These are phyloP conservation scores for Amorphotheca resinae DNA, from an alignment of 495 filamentous ascomycete genomes.

Conservation along the genomic window DNA sequence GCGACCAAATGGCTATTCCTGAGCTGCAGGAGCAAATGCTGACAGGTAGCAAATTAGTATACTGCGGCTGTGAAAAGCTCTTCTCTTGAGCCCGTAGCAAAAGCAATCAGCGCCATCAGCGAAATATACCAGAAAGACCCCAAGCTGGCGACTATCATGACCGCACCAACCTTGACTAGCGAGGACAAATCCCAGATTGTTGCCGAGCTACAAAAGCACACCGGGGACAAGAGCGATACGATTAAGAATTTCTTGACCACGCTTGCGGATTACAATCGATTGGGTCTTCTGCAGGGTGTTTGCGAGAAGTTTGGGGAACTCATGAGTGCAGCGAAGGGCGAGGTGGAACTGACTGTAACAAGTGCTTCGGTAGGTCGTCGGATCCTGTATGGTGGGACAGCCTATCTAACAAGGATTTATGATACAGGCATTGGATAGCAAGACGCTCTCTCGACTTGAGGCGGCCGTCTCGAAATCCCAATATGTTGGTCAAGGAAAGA, in stretches of 20 bases:
- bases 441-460: slow-evolving; percentile 73
- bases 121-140: slow-evolving; percentile 63
- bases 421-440: slow-evolving; percentile 73
- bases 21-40: slow-evolving; percentile 1
- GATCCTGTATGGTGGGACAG: not conserved
- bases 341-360: slow-evolving; percentile 84
- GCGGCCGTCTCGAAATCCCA: slow-evolving; percentile 76
- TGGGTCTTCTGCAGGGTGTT: slow-evolving; percentile 68
- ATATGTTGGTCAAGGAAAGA: slow-evolving; percentile 85
- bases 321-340: slow-evolving; percentile 80
- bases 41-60: slow-evolving; percentile 47
- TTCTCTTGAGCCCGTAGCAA: slow-evolving; percentile 68
- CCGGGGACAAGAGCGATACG: slow-evolving; percentile 64
- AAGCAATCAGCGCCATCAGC: slow-evolving; percentile 57
- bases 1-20: not conserved
- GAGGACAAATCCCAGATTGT: slow-evolving; percentile 77
- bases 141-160: slow-evolving; percentile 64
- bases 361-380: slow-evolving; percentile 67
- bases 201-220: slow-evolving; percentile 67
- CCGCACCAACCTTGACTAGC: slow-evolving; percentile 62
- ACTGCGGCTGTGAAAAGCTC: slow-evolving; percentile 83
- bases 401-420: not conserved
- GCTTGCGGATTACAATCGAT: slow-evolving; percentile 89
- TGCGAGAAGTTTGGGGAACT: slow-evolving; percentile 77
- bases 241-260: slow-evolving; percentile 87